These are phyloP conservation scores for Areca catechu DNA, from an alignment of 176 grass and related monocot species.

Conservation along the genomic window DNA sequence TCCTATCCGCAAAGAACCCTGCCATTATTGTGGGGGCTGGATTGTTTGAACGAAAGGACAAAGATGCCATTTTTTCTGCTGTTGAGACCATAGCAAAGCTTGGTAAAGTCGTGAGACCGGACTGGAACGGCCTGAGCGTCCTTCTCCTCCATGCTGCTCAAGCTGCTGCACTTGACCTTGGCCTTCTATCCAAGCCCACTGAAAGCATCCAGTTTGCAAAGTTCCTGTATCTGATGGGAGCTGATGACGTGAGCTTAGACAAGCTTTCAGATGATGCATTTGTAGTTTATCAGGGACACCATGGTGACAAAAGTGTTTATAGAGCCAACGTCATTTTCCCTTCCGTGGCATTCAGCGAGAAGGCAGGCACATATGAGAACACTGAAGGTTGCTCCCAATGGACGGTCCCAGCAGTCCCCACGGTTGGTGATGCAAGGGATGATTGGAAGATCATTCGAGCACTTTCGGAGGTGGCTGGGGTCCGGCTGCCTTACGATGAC, in stretches of 20 bases:
- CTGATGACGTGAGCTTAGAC: constrained; percentile 76
- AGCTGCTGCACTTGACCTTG: constrained; percentile 88
- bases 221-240: constrained; percentile 95
- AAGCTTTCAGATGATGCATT: constrained; percentile 86
- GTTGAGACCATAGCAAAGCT: constrained; percentile 71
- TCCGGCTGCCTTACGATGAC: constrained; percentile 53
- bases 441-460: constrained; percentile 99
- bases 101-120: constrained; percentile 58
- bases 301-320: constrained; percentile 86
- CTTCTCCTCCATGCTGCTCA: constrained; percentile 87
- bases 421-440: constrained; percentile 89
- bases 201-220: constrained; percentile 65
- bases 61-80: constrained; percentile 54
- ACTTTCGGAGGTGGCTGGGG: constrained; percentile 67
- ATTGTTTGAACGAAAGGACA: constrained; percentile 72
- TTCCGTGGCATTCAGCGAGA: constrained; percentile 93
- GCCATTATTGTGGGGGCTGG: constrained; percentile 83
- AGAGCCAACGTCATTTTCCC: constrained; percentile 84
- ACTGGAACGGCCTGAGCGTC: constrained; percentile 88
- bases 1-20: constrained; percentile 78
- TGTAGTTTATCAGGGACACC: constrained; percentile 95
- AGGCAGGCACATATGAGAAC: constrained; percentile 95
- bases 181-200: constrained; percentile 52
- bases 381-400: constrained; percentile 88
- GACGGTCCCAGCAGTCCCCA: constrained; percentile 91